Base-by-base conservation (phyloP, 2,329 filamentous ascomycete genomes). In the Neophaeococcomyces aloes region DNA sequence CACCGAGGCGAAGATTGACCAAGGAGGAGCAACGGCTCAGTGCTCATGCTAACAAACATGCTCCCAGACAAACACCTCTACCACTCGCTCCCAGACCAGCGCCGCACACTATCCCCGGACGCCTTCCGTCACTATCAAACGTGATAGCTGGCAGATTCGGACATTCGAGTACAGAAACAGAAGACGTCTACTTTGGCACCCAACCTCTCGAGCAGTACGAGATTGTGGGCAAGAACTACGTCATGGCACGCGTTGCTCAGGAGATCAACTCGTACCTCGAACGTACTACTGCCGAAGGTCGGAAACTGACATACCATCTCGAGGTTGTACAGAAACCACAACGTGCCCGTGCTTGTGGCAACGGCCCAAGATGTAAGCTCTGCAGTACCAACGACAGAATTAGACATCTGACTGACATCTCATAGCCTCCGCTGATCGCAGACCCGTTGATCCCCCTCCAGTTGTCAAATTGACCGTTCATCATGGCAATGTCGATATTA, bases 301-400 rank as follows among this genome's bases (percentile, higher is more conserved):
- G 84, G 54, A 78, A 72, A 50, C 75, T 95, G 53, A 86, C 78
- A 59, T 96, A 96, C 64, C 72, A 76, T 52, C 70, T 96, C 63
- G 79, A 77, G 47, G 87, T 96, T 44, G 80, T 95, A 56, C 91
- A 98, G 66, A 86, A 96, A 62, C 91, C 91, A 15, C 83, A 94
- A 67, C 84, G 88, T 57, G 89, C 91, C 38, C 78, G 91, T 70
- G 91, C 91, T 44, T 98, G 91, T 63, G 91, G 91, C 58, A 88
- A 87, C 44, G 91, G 91, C 48, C 86, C 86, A 42, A 96, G 96
- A 69, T 94, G 86, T 94, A 73, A 65, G 81, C 54, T 34, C 46
- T 25, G 14, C 27, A 19, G 6, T 19, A 18, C 43, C 38, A 15
- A 17, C n/a, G 30, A 23, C 44, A 29, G 33, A 50, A 44, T 49